Base-by-base conservation (phyloP, 805 yeast species). In the Starmerella roubikii region DNA sequence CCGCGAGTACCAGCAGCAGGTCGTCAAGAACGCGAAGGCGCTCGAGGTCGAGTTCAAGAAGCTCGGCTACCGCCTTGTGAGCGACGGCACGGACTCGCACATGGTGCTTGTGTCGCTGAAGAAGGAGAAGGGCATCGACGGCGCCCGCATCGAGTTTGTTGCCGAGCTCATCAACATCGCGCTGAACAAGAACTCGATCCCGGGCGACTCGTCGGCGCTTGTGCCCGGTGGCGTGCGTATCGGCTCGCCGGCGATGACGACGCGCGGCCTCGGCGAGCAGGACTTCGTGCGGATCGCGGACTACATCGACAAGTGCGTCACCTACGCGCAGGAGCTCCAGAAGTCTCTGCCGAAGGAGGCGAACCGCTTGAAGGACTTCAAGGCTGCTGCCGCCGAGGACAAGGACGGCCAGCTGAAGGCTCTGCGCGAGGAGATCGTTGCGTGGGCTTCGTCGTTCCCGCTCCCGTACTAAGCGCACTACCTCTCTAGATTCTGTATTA, bases 191-290 rank as follows among this genome's bases (percentile, higher is more conserved):
- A 91, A 91, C 74, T 78, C 98, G 34, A 84, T 88, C 49, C 97
- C 98, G 47, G 96, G 96, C 59, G 98, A 88, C 67, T 83, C 80
- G 65, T 80, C 93, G 32, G 97, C 97, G 38, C 71, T 88, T 48
- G 88, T 85, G 48, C 97, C 98, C 59, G 88, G 93, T 54, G 98
- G 98, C 61, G 75, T 88, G 49, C 81, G 98, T 68, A 79, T 88
- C 46, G 98, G 98, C 57, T 81, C 98, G 37, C 98, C 98, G 50
- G 96, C 96, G 41, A 88, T 88, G 97, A 75, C 95, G 48, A 83
- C 96, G 43, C 83, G 98, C 68, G 98, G 98, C 51, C 74, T 85
- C 54, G 81, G 85, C 44, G 85, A 81, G 61, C 77, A 67, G 44
- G 96, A 91, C 59, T 91, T 88, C 62, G 71, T 63, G 53, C 74